Evolutionary conservation across 345 rosid genomes (phyloP).

Genomic region (Pistacia vera): DNA sequence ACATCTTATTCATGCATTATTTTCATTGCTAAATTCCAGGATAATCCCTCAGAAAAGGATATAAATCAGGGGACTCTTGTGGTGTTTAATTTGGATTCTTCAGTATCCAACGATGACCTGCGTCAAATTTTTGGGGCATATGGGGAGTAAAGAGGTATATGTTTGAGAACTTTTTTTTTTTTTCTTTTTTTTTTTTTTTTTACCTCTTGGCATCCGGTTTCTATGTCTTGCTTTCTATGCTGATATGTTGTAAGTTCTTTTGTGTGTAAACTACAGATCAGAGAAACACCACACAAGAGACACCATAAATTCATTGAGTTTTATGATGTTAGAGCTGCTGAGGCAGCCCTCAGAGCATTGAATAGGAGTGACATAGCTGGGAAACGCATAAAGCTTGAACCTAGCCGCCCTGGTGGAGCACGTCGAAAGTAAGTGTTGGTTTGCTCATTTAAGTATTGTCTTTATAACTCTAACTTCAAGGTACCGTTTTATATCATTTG

Average conservation of each 20-base stretch:
- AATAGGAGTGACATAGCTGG: constrained; percentile 96
- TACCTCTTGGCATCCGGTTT: neutral
- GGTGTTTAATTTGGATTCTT: constrained; percentile 86
- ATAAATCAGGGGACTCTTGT: constrained; percentile 95
- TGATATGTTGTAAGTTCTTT: neutral
- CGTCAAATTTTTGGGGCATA: constrained; percentile 74
- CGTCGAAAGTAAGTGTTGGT: constrained; percentile 69
- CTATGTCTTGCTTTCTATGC: neutral
- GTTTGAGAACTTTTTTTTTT: neutral
- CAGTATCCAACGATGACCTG: constrained; percentile 85
- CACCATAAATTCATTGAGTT: constrained; percentile 93
- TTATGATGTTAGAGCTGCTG: constrained; percentile 94
- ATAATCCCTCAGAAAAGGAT: constrained; percentile 95
- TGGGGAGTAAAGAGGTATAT: constrained; percentile 93
- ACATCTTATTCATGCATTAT: constrained; percentile 14
- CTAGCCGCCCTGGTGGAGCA: constrained; percentile 97
- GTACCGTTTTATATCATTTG: neutral
- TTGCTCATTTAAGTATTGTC: constrained; percentile 1
- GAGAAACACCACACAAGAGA: constrained; percentile 93
- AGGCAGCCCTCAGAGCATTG: constrained; percentile 80
- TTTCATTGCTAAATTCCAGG: constrained; percentile 43
- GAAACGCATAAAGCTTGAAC: constrained; percentile 95
- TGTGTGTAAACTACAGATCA: constrained; percentile 58
- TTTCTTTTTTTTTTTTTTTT: neutral
- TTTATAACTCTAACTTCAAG: neutral